Base-by-base conservation (phyloP, 495 filamentous ascomycete species). In the Copromyces sp. region DNA sequence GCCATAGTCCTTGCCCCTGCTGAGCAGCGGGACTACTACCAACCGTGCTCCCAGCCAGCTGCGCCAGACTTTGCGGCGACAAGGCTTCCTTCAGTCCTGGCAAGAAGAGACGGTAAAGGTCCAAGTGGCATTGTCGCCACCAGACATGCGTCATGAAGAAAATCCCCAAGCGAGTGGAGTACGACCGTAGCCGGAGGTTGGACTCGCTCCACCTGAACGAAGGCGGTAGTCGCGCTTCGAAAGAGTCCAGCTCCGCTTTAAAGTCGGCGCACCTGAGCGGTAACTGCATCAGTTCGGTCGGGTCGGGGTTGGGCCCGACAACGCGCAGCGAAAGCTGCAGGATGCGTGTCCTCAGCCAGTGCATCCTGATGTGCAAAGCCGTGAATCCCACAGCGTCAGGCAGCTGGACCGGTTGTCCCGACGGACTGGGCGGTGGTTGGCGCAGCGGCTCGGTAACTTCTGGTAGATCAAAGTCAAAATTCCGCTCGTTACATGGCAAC, bases 391-490 rank as follows among this genome's bases (percentile, higher is more conserved):
- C 76, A n/a, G 84, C 84, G 20, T 86, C 84, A 1, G 82, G 80
- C 2, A 85, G 81, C 16, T 78, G 79, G 20, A 77, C 69, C 8
- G 73, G 65, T 3, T 72, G 65, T 0, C 75, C 74, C 0, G 72
- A 70, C 1, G 80, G 76, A 2, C 73, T 77, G 0, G 81, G 78
- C 0, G 74, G 77, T 2, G 83, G 80, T 1, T 80, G 79, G 17
- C 79, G 76, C 8, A 85, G 80, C 42, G 80, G 77, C 70, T 85
- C 85, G 7, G 85, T 86, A 3, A 78, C 75, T 72, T 84, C 82
- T 1, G 85, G 83, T 9, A 86, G 79, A 75, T 86, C 85, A 71
- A 86, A 84, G 73, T 86, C 84, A 41, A 87, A 87, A 73, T 86
- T 84, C 9, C 84, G 83, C 74, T 87, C 85, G 75, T 84, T 87